phyloP scores from a whole-genome alignment of 306 rosid genomes.

The Fragaria iinumae region DNA sequence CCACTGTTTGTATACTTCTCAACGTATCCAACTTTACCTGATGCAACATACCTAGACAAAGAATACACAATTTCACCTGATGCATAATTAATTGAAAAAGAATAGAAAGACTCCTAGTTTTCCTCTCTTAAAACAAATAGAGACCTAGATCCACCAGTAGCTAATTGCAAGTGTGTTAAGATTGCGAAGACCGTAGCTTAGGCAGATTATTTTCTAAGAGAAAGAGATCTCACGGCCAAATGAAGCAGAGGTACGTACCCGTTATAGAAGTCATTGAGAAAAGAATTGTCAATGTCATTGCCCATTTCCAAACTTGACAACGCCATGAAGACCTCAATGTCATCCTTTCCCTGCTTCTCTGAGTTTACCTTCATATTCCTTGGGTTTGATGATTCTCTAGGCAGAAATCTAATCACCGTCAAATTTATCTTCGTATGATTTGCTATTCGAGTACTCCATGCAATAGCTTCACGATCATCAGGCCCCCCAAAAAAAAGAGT shows the following conservation, averaged over 20 bases:
- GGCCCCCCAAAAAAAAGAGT: conserved; percentile 80
- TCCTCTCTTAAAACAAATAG: too few species aligned
- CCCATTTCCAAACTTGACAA: conserved; percentile 50
- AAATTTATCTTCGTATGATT: conserved; percentile 47
- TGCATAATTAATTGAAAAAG: neutral
- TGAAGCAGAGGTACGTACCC: conserved; percentile 29
- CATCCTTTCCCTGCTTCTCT: conserved; percentile 24
- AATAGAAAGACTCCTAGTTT: too few species aligned
- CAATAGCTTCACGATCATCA: conserved; percentile 81
- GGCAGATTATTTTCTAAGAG: neutral
- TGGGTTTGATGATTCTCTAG: conserved; percentile 18
- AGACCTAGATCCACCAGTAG: neutral
- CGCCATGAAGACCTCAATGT: conserved; percentile 56
- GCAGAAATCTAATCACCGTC: conserved; percentile 61
- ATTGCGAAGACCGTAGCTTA: neutral
- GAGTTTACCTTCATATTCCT: conserved; percentile 22
- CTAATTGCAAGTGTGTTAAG: neutral
- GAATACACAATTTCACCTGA: neutral
- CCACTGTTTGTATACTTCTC: conserved; percentile 74
- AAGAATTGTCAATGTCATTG: conserved; percentile 59
- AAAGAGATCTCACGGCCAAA: neutral
- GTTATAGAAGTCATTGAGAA: conserved; percentile 72
- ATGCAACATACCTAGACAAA: conserved; percentile 50
- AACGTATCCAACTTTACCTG: conserved; percentile 77
- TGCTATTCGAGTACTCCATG: conserved; percentile 80